Evolutionary conservation across 1,139 yeast genomes (phyloP), one percentile per base, ranked within the genome.

Genomic region (Pichia cactophila): DNA sequence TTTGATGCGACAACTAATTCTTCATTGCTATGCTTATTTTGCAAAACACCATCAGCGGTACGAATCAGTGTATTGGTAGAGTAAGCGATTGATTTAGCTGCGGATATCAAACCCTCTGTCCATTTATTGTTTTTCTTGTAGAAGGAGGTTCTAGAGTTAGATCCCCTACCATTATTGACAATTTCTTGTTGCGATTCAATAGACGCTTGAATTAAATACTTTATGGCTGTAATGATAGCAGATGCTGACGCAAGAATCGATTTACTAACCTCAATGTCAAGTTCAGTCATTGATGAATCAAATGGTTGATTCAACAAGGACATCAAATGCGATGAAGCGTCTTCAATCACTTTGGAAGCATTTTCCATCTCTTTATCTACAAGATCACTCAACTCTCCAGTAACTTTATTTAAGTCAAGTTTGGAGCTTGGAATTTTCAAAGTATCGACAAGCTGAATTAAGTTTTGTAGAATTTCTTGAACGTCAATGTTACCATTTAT

Each of bases 41-140:
- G 74, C 44, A 88, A 71, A 17, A 87, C 89, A 23, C 95, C 95
- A 67, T 88, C 95, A 0, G 96, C 95, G 28, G 89, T 85, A 56
- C 81, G 81, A 52, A 88, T 88, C 58, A 88, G 74, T 33, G 84
- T 73, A 58, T 83, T 85, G 3, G 96, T 88, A 0, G 96, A 81
- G 3, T 81, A 82, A 4, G 95, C 96, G 44, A 89, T 95, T 0
- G 94, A 85, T 60, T 86, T 84, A 2, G 96, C 88, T 14, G 96
- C 96, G 55, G 95, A 86, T 41, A 89, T 82, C 50, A 88, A 78
- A 37, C 97, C 97, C 67, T 89, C 96, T 0, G 96, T 87, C 97
- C 97, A 88, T 61, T 95, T 76, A 64, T 83, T 88, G 64, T 89
- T 87, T 67, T 86, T 87, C 64, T 84, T 86, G 69, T 89, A 89